Conservation (phyloP, 2,329 filamentous ascomycete species). For the Trichoderma guizhouense region DNA sequence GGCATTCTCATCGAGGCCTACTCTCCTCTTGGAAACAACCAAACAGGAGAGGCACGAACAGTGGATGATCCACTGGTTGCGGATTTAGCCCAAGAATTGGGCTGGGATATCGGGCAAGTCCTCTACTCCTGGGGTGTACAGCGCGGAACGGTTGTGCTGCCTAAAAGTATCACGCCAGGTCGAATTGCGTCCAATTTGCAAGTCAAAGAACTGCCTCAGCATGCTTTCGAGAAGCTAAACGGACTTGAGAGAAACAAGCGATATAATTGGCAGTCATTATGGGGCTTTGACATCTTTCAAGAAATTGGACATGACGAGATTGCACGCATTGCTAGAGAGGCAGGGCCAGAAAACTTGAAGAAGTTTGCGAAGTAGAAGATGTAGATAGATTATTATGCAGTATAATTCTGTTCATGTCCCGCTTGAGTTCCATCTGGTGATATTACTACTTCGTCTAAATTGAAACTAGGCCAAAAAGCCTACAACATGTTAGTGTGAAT, state of each 20-base stretch:
- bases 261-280: not conserved
- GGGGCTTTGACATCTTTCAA: not conserved
- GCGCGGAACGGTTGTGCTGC: slow-evolving; percentile 79
- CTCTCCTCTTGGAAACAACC: slow-evolving; percentile 67
- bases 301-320: not conserved
- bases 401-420: not conserved
- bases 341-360: not conserved
- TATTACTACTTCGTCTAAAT: not conserved
- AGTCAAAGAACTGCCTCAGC: not conserved
- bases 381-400: not conserved
- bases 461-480: slow-evolving; percentile 7
- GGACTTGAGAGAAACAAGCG: not conserved
- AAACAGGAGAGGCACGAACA: slow-evolving; percentile 42
- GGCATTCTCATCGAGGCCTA: slow-evolving; percentile 71
- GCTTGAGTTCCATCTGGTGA: not conserved
- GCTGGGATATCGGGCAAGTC: slow-evolving; percentile 51
- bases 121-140: slow-evolving; percentile 77
- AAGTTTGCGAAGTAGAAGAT: not conserved
- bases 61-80: not conserved
- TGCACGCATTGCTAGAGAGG: not conserved
- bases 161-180: slow-evolving; percentile 72
- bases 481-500: not conserved
- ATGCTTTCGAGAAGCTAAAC: not conserved
- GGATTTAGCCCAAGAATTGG: slow-evolving; percentile 50
- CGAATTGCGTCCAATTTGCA: slow-evolving; percentile 72